phyloP scores from a whole-genome alignment of 164 flowering plant species.

The Annona cherimola region DNA sequence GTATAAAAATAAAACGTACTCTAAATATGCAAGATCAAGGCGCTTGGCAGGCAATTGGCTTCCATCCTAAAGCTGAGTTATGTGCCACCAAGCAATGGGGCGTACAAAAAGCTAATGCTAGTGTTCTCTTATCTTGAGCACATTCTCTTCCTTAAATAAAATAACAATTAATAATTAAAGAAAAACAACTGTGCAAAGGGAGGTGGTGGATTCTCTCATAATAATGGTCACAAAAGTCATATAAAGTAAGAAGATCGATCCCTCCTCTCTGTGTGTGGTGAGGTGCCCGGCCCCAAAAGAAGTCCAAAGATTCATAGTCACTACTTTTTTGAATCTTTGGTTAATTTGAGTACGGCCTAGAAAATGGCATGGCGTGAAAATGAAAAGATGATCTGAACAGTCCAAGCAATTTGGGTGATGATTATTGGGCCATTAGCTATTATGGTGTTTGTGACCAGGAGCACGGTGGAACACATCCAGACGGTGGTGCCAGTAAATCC shows the following conservation, averaged over 20 bases:
- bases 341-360: background rate
- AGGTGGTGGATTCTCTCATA: background rate
- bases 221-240: background rate
- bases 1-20: no score
- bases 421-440: background rate
- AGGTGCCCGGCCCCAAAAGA: background rate
- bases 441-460: background rate
- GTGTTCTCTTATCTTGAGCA: no score
- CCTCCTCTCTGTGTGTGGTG: background rate
- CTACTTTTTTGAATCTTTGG: background rate
- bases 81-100: no score
- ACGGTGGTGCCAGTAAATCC: background rate
- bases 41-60: no score
- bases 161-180: no score
- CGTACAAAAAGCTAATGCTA: no score
- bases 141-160: no score
- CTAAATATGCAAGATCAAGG: no score
- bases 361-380: background rate
- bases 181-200: background rate
- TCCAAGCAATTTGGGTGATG: background rate
- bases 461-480: background rate
- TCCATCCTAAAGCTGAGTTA: no score
- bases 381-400: background rate
- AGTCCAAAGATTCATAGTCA: background rate
- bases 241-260: background rate